phyloP scores from a whole-genome alignment of 192 early-diverging fungal genomes.

The Geranomyces variabilis region DNA sequence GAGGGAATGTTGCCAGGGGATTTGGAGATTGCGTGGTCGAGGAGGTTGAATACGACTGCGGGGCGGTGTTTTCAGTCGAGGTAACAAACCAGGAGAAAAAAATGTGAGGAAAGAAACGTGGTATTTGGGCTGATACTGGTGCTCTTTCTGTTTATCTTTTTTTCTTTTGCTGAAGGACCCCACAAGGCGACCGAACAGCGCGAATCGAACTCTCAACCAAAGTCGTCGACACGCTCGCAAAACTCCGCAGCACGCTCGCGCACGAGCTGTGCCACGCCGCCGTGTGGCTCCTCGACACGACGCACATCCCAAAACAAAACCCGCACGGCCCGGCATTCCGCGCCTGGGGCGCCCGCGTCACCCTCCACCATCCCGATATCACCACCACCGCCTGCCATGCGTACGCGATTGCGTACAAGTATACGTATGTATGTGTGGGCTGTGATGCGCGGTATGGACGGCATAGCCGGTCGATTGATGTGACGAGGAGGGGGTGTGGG shows the following conservation, averaged over 20 bases:
- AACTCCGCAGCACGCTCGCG: conserved; percentile 39
- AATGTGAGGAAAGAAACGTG: neutral
- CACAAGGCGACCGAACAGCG: neutral
- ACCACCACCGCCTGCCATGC: conserved; percentile 41
- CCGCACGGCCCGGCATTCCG: conserved; percentile 46
- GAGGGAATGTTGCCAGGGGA: conserved; percentile 24
- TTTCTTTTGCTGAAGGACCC: too few relatives aligned
- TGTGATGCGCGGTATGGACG: conserved; percentile 43
- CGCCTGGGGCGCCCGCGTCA: conserved; percentile 36
- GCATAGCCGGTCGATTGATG: conserved; percentile 47
- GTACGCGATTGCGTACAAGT: conserved; percentile 48
- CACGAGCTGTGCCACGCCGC: conserved; percentile 51
- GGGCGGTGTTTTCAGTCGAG: conserved; percentile 32
- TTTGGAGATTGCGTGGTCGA: conserved; percentile 33
- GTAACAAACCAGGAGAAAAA: neutral
- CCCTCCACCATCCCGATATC: conserved; percentile 29
- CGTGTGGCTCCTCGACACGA: conserved; percentile 33
- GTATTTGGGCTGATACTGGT: neutral
- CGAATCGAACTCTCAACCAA: conserved; percentile 45
- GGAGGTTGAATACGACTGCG: conserved; percentile 28
- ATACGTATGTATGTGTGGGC: conserved; percentile 29
- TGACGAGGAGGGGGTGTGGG: conserved; percentile 37
- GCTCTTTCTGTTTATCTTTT: too few relatives aligned
- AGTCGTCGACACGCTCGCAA: conserved; percentile 37
- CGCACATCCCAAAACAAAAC: conserved; percentile 19